These are phyloP conservation scores for Cladosporium cucumerinum DNA, from an alignment of 2,329 filamentous ascomycete species.

Conservation along the genomic window DNA sequence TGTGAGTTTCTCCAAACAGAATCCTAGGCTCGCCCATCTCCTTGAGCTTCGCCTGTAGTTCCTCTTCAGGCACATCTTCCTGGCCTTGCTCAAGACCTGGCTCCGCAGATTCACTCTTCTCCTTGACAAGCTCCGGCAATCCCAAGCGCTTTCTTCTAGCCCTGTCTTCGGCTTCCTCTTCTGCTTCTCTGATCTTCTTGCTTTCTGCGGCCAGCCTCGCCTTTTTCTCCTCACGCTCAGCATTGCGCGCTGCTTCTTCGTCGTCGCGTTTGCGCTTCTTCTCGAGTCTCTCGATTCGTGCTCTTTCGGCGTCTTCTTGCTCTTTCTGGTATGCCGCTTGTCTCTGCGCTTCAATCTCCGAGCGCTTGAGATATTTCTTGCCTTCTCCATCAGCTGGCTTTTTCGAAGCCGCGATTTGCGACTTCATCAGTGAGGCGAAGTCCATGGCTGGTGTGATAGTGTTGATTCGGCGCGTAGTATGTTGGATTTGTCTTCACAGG, in stretches of 20 bases:
- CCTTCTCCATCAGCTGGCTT: constrained; percentile 20
- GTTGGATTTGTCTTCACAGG: background rate
- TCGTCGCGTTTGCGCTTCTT: constrained; percentile 89
- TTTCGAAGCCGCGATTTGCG: constrained; percentile 71
- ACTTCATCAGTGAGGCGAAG: constrained; percentile 89
- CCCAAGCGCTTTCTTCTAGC: constrained; percentile 72
- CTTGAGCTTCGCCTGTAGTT: constrained; percentile 66
- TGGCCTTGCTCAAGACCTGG: constrained; percentile 32
- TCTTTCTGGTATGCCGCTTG: constrained; percentile 76
- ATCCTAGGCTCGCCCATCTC: constrained; percentile 67
- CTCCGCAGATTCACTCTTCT: constrained; percentile 42
- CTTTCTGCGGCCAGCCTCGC: constrained; percentile 78
- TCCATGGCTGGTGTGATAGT: constrained; percentile 63
- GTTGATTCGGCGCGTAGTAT: background rate
- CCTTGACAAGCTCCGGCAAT: constrained; percentile 66
- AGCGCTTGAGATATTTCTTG: constrained; percentile 80
- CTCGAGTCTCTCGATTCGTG: constrained; percentile 65
- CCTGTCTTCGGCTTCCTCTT: constrained; percentile 70
- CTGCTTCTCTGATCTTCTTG: constrained; percentile 63
- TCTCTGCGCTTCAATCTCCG: constrained; percentile 80
- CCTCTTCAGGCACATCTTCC: constrained; percentile 68
- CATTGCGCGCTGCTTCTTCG: constrained; percentile 69
- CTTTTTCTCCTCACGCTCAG: constrained; percentile 75
- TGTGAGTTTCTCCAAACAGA: constrained; percentile 79
- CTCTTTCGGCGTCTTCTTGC: constrained; percentile 69